phyloP scores from a whole-genome alignment of 108 stramenopile genomes.

The Aurantiochytrium sp. region DNA sequence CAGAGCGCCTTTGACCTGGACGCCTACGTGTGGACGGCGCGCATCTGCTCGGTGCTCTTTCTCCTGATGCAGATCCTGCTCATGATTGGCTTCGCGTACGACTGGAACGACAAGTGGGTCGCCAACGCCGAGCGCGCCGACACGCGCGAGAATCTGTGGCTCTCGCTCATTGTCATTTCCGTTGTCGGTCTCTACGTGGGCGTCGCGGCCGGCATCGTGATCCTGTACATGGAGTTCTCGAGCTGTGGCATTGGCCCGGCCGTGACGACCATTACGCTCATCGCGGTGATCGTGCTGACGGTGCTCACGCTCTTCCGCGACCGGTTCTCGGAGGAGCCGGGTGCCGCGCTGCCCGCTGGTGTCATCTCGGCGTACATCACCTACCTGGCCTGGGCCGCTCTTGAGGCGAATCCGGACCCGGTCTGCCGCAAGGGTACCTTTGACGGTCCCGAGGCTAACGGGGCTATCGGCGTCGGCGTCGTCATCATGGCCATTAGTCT shows the following conservation, averaged over 20 bases:
- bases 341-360: constrained; percentile 12
- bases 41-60: not conserved
- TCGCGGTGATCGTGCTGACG: not conserved
- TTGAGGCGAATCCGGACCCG: not conserved
- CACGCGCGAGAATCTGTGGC: not conserved
- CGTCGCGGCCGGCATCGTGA: not conserved
- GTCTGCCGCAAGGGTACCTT: not conserved
- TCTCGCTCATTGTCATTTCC: not conserved
- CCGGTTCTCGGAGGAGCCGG: not conserved
- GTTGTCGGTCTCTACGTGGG: not conserved
- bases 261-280: not conserved
- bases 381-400: constrained; percentile 17
- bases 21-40: not conserved
- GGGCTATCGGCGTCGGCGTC: not conserved
- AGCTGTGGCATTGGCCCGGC: constrained; percentile 1
- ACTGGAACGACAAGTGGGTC: constrained; percentile 28
- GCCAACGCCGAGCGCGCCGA: not conserved
- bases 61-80: not conserved
- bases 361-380: constrained; percentile 14
- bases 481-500: not conserved
- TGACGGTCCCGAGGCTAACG: not conserved
- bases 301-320: not conserved
- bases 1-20: not conserved
- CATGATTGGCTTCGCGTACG: constrained; percentile 15
- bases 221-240: constrained; percentile 9